These are phyloP conservation scores for Neostapfia colusana DNA, from an alignment of 176 grass and related monocot genomes.

Conservation along the genomic window DNA sequence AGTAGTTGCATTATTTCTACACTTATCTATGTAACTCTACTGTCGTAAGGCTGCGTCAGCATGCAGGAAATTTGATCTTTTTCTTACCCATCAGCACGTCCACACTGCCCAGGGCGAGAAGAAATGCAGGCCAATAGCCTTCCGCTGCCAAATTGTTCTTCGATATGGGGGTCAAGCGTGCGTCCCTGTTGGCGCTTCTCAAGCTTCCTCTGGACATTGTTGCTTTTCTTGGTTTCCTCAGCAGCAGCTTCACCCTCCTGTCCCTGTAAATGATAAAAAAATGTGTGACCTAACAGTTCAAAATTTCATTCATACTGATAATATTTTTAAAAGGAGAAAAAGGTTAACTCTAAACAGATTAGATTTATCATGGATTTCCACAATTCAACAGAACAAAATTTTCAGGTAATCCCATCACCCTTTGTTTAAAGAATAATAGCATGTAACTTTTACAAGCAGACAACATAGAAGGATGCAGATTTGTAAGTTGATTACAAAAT, in stretches of 20 bases:
- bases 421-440: too few relatives aligned
- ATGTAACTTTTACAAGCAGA: too few relatives aligned
- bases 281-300: not conserved
- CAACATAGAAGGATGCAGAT: too few relatives aligned
- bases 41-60: too few relatives aligned
- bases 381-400: too few relatives aligned
- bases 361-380: too few relatives aligned
- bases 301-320: not conserved
- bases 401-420: too few relatives aligned
- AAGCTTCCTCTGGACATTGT: slow-evolving; percentile 57
- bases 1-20: not conserved
- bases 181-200: slow-evolving; percentile 72
- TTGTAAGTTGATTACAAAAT: too few relatives aligned
- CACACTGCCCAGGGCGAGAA: slow-evolving; percentile 82
- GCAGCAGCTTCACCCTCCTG: slow-evolving; percentile 52
- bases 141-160: slow-evolving; percentile 73
- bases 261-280: slow-evolving; percentile 8
- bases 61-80: not conserved
- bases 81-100: slow-evolving; percentile 73
- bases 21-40: not conserved
- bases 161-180: slow-evolving; percentile 68
- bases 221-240: slow-evolving; percentile 70
- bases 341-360: too few relatives aligned
- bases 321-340: too few relatives aligned
- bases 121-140: slow-evolving; percentile 71